Evolutionary conservation across 2,329 filamentous ascomycete species (phyloP), one percentile per base, ranked within the genome.

Genomic region (Epichloe uncinata): DNA sequence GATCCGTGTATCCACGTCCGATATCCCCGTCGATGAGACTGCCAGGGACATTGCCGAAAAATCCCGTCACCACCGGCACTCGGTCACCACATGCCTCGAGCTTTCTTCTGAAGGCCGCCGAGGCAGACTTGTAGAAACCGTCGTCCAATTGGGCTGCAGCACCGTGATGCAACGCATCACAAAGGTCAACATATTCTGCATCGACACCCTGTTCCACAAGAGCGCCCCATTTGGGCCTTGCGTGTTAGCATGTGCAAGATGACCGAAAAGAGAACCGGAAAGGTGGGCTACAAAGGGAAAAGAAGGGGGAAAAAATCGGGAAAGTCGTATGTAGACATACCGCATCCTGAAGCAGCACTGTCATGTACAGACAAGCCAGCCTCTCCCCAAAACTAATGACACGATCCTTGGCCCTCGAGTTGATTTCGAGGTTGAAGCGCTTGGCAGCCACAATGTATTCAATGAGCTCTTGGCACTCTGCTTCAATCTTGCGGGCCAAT

Each of bases 311-410:
- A 7, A 53, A 52, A 48, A 20, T n/a, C 20, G 35, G 26, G 43
- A 30, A 37, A 9, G 15, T 34, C 34, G 16, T 11, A 13, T 15
- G 8, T 16, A 48, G 30, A 48, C 59, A 60, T 61, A 81, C 78
- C 60, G 78, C 75, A 60, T 95, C 89, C 62, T 85, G 81, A 55
- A 98, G 69, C 53, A 97, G 69, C 6, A 85, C 82, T 20, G 91
- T 79, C 85, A 98, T 90, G 66, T 93, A 93, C 34, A 84, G 79
- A 67, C 91, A 97, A 68, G 88, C 94, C 57, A 98, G 73, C 71
- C 95, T 97, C 75, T 98, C 93, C 50, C 93, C 93, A 58, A 93
- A 89, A 65, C 89, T 94, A 53, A 97, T 84, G 54, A 98, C 87
- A 58, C 91, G 85, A 62, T 93, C 87, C 65, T 89, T 87, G 52